Percentiles rank a stretch among this genome's conserved stretches.
Evolutionary conservation across 805 yeast genomes (phyloP).

Genomic region (Saccharomycodes ludwigii): DNA sequence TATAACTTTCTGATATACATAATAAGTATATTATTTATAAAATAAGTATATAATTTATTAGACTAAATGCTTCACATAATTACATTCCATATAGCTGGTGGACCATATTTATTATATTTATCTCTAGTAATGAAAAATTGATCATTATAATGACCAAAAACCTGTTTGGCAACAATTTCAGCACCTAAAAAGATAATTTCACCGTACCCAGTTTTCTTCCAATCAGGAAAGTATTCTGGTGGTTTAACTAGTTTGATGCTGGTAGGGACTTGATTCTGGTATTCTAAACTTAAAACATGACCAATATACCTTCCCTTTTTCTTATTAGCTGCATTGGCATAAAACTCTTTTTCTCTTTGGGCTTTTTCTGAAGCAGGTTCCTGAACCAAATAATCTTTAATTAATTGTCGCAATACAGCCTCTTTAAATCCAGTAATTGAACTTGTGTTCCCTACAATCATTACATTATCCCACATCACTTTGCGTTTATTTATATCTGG

Average conservation of each 20-base stretch:
- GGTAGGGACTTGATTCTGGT: conserved; percentile 64
- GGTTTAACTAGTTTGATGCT: conserved; percentile 52
- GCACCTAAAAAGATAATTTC: conserved; percentile 77
- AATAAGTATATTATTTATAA: no score
- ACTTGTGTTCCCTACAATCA: conserved; percentile 69
- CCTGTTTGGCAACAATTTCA: conserved; percentile 76
- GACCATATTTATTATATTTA: conserved; percentile 69
- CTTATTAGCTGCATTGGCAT: conserved; percentile 21
- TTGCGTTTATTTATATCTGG: conserved; percentile 63
- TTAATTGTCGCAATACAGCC: conserved; percentile 46
- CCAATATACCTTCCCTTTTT: conserved; percentile 17
- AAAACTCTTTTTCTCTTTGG: conserved; percentile 18
- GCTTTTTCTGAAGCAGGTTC: conserved; percentile 20
- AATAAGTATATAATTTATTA: neutral
- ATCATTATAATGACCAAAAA: conserved; percentile 51
- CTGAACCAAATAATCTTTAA: conserved; percentile 38
- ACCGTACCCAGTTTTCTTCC: conserved; percentile 74
- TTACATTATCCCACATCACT: conserved; percentile 73
- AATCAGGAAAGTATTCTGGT: conserved; percentile 90
- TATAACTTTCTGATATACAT: no score
- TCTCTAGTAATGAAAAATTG: conserved; percentile 59
- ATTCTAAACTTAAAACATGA: conserved; percentile 18
- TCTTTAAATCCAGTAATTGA: conserved; percentile 67
- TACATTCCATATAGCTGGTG: conserved; percentile 67
- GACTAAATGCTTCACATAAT: conserved; percentile 19